phyloP scores from a whole-genome alignment of 1,284 basidiomycete species.

The Puccinia coronata region DNA sequence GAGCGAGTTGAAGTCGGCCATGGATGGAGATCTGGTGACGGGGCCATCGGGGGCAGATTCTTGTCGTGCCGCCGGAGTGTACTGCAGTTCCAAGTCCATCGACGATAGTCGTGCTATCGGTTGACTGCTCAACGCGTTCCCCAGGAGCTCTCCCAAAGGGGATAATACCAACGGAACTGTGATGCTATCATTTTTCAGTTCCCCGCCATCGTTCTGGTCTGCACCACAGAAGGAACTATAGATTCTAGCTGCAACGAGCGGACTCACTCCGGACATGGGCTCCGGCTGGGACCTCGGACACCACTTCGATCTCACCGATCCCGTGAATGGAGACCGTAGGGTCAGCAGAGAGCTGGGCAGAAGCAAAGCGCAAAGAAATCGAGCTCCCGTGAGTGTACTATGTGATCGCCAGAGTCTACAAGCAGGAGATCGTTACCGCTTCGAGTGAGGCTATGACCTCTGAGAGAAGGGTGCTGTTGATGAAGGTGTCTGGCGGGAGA shows the following conservation, averaged over 20 bases:
- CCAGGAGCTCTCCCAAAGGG: not conserved
- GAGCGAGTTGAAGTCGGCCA: constrained; percentile 1
- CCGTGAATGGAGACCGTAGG: not conserved
- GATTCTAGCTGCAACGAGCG: too few relatives aligned
- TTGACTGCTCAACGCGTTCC: not conserved
- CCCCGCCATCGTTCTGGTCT: not conserved
- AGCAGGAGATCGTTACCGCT: too few relatives aligned
- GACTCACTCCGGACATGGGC: constrained; percentile 1
- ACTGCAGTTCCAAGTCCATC: constrained; percentile 9
- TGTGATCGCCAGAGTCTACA: too few relatives aligned
- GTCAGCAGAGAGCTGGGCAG: not conserved
- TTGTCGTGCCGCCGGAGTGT: not conserved
- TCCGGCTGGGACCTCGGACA: not conserved
- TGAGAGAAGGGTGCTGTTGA: constrained; percentile 14
- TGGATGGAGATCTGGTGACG: not conserved
- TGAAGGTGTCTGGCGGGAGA: not conserved
- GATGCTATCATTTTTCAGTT: not conserved
- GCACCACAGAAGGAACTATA: too few relatives aligned
- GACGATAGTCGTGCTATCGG: constrained; percentile 5
- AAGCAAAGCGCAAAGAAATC: too few relatives aligned
- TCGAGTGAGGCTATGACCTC: not conserved
- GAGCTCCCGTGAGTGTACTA: too few relatives aligned
- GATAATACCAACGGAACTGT: not conserved
- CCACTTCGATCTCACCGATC: not conserved
- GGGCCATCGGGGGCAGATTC: not conserved